Conservation (phyloP, 179 eudicot genomes). For the Vitellaria paradoxa region DNA sequence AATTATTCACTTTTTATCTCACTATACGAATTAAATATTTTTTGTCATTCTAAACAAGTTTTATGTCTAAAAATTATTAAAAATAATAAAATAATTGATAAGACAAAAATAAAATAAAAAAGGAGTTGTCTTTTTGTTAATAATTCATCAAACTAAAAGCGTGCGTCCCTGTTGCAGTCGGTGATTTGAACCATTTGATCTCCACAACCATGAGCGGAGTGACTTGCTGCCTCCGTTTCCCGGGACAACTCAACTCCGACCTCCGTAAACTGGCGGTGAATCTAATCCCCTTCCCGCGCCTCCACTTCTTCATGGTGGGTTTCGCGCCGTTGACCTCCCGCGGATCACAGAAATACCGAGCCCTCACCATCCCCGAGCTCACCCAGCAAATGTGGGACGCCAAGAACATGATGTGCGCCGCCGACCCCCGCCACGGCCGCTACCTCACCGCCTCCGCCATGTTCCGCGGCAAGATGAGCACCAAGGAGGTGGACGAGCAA, state of each 20-base stretch:
- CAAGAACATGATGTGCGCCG: slow-evolving; percentile 35
- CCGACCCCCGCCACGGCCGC: slow-evolving; percentile 35
- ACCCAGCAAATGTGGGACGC: slow-evolving; percentile 34
- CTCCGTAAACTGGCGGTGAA: slow-evolving; percentile 78
- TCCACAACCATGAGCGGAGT: slow-evolving; percentile 78
- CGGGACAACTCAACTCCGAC: slow-evolving; percentile 80
- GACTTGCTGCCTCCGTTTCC: slow-evolving; percentile 78
- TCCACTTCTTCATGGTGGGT: slow-evolving; percentile 86
- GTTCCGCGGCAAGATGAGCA: slow-evolving; percentile 41
- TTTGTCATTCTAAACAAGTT: no score
- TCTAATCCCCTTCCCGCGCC: slow-evolving; percentile 85
- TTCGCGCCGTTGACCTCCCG: slow-evolving; percentile 74
- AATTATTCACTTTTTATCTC: no score
- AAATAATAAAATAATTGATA: no score
- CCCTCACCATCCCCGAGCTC: slow-evolving; percentile 46
- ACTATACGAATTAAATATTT: no score
- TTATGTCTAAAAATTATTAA: no score
- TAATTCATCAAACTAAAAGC: no score
- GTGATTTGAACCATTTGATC: slow-evolving; percentile 75
- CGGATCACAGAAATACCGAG: slow-evolving; percentile 43
- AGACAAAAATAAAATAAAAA: no score
- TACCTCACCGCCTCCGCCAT: slow-evolving; percentile 35
- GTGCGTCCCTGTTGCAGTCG: slow-evolving; percentile 40
- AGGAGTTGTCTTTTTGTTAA: no score
- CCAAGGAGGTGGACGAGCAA: slow-evolving; percentile 74